Percentiles rank a stretch among this genome's conserved stretches.
phyloP scores from a whole-genome alignment of 2,329 filamentous ascomycete genomes.

The Escovopsis sp. region DNA sequence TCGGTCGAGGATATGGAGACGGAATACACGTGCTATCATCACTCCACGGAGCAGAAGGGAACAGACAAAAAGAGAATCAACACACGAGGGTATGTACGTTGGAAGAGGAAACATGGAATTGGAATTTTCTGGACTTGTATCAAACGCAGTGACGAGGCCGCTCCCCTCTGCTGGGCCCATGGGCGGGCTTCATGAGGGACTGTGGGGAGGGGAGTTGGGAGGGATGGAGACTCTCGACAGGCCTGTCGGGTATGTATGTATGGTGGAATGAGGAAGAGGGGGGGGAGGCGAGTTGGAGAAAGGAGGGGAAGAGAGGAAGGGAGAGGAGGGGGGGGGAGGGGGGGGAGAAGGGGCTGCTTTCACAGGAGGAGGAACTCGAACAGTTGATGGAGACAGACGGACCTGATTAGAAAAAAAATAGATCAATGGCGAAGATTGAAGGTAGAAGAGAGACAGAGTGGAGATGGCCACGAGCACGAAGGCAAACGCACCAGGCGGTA shows the following conservation, averaged over 20 bases:
- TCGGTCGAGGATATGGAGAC: constrained; percentile 1
- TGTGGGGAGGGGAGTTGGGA: constrained; percentile 7
- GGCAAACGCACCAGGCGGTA: constrained; percentile 6
- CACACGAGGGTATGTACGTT: constrained; percentile 1
- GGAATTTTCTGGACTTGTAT: constrained; percentile 1
- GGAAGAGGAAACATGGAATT: constrained; percentile 1
- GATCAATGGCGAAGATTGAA: constrained; percentile 8
- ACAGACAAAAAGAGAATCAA: constrained; percentile 4
- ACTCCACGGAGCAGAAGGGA: constrained; percentile 8
- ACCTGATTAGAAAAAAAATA: constrained; percentile 16
- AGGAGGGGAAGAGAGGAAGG: constrained; percentile 3
- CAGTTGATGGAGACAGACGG: constrained; percentile 11
- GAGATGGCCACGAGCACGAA: constrained; percentile 6
- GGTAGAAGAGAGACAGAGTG: constrained; percentile 9
- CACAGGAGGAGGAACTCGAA: background rate
- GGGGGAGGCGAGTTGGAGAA: constrained; percentile 9
- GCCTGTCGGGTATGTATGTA: constrained; percentile 1
- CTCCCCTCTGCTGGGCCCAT: constrained; percentile 14
- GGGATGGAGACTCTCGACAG: constrained; percentile 3
- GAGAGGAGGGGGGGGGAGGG: constrained; percentile 6
- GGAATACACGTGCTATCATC: constrained; percentile 8
- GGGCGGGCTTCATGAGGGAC: constrained; percentile 15
- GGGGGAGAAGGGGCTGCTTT: constrained; percentile 5
- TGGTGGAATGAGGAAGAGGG: constrained; percentile 7
- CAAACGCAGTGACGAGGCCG: constrained; percentile 9